Base-by-base conservation (phyloP, 2,329 filamentous ascomycete genomes). In the Cordyceps farinosa region DNA sequence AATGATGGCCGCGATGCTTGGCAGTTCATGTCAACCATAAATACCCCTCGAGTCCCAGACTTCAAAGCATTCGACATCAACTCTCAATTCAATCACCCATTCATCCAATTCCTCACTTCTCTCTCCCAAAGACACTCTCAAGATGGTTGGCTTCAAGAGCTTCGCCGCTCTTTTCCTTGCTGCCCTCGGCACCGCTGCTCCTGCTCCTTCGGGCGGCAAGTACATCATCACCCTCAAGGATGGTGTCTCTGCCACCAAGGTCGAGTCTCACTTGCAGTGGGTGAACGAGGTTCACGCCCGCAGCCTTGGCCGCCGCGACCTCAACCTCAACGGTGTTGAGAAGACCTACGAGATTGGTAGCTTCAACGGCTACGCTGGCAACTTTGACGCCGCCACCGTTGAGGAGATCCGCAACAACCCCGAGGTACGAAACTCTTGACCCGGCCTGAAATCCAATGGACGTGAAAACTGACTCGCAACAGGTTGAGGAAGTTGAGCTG, bases 151-250 rank as follows among this genome's bases (percentile, higher is more conserved):
- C 53, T 60, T 69, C 55, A 68, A 66, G 53, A 67, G 51, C 22
- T 61, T 70, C 50, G 66, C 67, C 29, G 61, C 65, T 58, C 45
- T 66, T 27, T 54, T 69, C 50, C 56, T 64, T 27, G 40, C 65
- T 11, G 62, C 62, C 30, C 29, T 65, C 17, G 67, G 63, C 22
- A 10, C 42, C 29, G 54, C 68, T 36, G 53, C 65, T 51, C 54
- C 45, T 32, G 36, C 42, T 44, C 42, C 42, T 30, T 47, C 11
- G 15, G 34, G 40, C 11, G 73, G 73, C 66, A 79, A 76, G 66
- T 81, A 80, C 69, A 81, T 82, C 63, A 70, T 82, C 69, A 81
- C 78, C 40, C 66, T 82, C 27, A 78, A 80, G 69, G 70, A 74
- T 9, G 71, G 72, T 38, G 67, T 76, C 48, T 66, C 66, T 15